A percentile compares a stretch with the other conserved stretches of the same genome.
These are phyloP conservation scores for Hylodesmum podocarpum DNA, from an alignment of 306 rosid species.

Conservation along the genomic window DNA sequence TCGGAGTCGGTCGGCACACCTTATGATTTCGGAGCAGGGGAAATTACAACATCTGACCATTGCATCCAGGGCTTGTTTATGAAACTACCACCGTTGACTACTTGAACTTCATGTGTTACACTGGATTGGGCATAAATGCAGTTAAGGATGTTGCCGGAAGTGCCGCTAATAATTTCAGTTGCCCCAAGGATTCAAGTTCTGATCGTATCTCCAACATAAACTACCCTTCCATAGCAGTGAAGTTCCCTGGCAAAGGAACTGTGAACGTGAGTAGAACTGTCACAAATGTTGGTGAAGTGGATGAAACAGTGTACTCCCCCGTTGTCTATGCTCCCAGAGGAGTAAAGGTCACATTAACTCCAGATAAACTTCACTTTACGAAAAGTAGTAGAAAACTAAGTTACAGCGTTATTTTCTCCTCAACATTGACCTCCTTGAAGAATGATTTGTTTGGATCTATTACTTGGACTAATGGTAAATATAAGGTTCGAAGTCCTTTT, in stretches of 20 bases:
- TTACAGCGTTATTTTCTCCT: conserved; percentile 60
- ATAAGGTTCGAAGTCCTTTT: conserved; percentile 60
- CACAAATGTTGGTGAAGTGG: conserved; percentile 68
- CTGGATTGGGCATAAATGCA: conserved; percentile 37
- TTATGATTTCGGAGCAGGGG: conserved; percentile 84
- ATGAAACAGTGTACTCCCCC: conserved; percentile 40
- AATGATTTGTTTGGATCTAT: conserved; percentile 58
- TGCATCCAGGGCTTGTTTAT: conserved; percentile 76
- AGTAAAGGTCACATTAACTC: conserved; percentile 56
- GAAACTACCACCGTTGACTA: conserved; percentile 65
- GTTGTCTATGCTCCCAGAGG: conserved; percentile 54
- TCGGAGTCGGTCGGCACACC: conserved; percentile 58
- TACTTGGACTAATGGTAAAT: conserved; percentile 63
- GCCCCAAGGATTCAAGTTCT: conserved; percentile 53
- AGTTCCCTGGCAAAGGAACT: conserved; percentile 26
- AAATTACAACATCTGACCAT: conserved; percentile 49
- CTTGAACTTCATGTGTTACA: conserved; percentile 68
- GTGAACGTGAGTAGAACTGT: conserved; percentile 61
- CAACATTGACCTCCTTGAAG: conserved; percentile 24
- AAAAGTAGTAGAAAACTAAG: conserved; percentile 46
- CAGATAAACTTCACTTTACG: conserved; percentile 53
- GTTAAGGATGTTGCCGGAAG: conserved; percentile 49
- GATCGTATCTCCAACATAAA: conserved; percentile 66
- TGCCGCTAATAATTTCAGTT: conserved; percentile 46
- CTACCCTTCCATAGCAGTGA: conserved; percentile 81